Evolutionary conservation across 129 eudicot species (phyloP).

Genomic region (Chrysanthemum makinoi): DNA sequence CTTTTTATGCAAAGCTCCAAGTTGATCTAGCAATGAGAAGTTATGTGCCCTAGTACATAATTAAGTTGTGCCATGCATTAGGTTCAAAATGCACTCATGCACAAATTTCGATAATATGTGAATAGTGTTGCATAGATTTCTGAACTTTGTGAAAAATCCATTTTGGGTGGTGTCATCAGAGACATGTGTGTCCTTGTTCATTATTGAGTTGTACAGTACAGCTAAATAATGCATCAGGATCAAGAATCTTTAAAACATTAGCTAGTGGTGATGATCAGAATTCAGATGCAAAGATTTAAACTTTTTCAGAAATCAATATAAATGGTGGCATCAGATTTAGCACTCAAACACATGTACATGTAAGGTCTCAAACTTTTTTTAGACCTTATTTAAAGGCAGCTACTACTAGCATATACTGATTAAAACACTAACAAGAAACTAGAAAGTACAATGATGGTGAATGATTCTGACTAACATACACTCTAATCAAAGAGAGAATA

Average conservation of each 20-base stretch:
- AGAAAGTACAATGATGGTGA: too few relatives aligned
- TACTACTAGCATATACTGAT: background rate
- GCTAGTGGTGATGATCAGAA: conserved; percentile 3
- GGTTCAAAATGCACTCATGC: background rate
- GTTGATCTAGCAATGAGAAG: background rate
- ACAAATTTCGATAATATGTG: too few relatives aligned
- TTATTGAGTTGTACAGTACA: conserved; percentile 23
- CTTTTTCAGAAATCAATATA: conserved; percentile 19
- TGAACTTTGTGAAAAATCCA: background rate
- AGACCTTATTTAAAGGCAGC: background rate
- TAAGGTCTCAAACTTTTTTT: conserved; percentile 3
- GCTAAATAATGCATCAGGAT: background rate
- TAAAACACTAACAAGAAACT: too few relatives aligned
- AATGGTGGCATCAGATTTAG: background rate
- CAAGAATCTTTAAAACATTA: conserved; percentile 14
- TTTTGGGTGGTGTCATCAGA: conserved; percentile 2
- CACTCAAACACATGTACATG: conserved; percentile 5
- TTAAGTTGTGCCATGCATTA: background rate
- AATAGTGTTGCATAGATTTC: too few relatives aligned
- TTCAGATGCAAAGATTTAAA: conserved; percentile 17
- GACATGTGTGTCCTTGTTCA: too few relatives aligned
- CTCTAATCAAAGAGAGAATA: background rate
- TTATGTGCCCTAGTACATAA: conserved; percentile 16
- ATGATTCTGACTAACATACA: too few relatives aligned
- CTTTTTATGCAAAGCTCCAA: background rate